Evolutionary conservation across 2,329 filamentous ascomycete species (phyloP).

Genomic region (Aspergillus brasiliensis): DNA sequence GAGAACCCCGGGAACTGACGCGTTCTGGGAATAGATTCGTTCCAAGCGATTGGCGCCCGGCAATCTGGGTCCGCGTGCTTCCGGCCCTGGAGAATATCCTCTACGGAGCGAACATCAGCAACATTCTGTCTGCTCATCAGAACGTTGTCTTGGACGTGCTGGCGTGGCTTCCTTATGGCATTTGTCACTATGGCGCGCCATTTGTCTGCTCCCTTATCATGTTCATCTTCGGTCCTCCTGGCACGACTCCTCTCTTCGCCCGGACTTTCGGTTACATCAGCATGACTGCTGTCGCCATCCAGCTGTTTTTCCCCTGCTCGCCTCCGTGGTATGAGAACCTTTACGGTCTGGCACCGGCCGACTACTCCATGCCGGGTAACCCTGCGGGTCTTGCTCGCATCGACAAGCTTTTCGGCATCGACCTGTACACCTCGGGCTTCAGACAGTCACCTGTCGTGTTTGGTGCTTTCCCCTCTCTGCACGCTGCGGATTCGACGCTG

Average conservation of each 20-base stretch:
- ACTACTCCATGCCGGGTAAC: constrained; percentile 87
- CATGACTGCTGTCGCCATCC: constrained; percentile 81
- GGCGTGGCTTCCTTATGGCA: constrained; percentile 90
- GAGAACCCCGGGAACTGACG: constrained; percentile 20
- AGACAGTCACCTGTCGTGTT: constrained; percentile 89
- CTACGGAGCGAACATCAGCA: constrained; percentile 93
- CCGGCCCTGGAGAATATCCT: constrained; percentile 94
- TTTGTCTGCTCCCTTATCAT: constrained; percentile 75
- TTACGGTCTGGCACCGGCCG: constrained; percentile 85
- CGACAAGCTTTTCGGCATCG: constrained; percentile 84
- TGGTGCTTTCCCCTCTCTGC: constrained; percentile 90
- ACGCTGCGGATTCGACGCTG: constrained; percentile 84
- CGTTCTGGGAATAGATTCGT: constrained; percentile 68
- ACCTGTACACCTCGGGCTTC: constrained; percentile 92
- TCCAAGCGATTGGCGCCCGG: constrained; percentile 80
- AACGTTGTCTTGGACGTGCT: constrained; percentile 80
- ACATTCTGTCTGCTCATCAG: constrained; percentile 89
- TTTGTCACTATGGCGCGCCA: constrained; percentile 86
- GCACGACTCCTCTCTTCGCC: constrained; percentile 80
- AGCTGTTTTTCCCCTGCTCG: constrained; percentile 88
- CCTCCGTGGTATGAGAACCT: constrained; percentile 97
- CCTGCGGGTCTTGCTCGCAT: constrained; percentile 87
- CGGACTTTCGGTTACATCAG: constrained; percentile 92
- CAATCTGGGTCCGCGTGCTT: constrained; percentile 93
- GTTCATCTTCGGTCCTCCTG: constrained; percentile 86